phyloP scores from a whole-genome alignment of 768 basidiomycete genomes.

The Tricholoma bakamatsutake region DNA sequence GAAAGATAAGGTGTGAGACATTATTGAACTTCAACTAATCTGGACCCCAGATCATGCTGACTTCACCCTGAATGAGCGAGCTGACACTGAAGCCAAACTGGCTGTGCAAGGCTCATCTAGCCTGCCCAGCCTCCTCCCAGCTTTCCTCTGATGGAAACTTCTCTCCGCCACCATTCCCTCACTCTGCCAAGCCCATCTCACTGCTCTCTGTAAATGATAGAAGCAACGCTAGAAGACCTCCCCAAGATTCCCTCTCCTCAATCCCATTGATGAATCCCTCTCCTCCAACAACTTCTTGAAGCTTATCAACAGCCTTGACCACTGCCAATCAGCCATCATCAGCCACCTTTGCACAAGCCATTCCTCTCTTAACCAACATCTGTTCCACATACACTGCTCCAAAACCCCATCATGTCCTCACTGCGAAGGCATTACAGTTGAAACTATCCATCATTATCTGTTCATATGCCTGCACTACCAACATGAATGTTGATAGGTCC shows the following conservation, averaged over 20 bases:
- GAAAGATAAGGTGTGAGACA: not conserved
- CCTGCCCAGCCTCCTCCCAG: not conserved
- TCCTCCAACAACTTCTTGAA: constrained; percentile 3
- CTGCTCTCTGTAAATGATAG: not conserved
- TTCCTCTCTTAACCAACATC: constrained; percentile 15
- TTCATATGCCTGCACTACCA: constrained; percentile 7
- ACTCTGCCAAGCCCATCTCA: not conserved
- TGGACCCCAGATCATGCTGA: constrained; percentile 8
- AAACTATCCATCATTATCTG: constrained; percentile 4
- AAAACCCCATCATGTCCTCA: constrained; percentile 14
- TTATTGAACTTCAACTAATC: constrained; percentile 2
- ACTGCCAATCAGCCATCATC: constrained; percentile 13
- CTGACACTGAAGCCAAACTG: constrained; percentile 6
- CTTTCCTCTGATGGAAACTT: not conserved
- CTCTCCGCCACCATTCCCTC: constrained; percentile 10
- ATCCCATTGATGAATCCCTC: constrained; percentile 5
- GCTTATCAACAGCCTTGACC: not conserved
- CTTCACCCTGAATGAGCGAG: constrained; percentile 9
- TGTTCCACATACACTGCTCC: constrained; percentile 14
- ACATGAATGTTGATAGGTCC: too few relatives aligned
- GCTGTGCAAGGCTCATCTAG: constrained; percentile 5
- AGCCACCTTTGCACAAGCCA: constrained; percentile 21
- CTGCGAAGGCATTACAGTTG: constrained; percentile 7
- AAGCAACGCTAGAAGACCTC: constrained; percentile 9
- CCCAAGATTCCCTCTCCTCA: not conserved